Conservation (phyloP, 345 rosid genomes). For the Sisymbrium altissimum region DNA sequence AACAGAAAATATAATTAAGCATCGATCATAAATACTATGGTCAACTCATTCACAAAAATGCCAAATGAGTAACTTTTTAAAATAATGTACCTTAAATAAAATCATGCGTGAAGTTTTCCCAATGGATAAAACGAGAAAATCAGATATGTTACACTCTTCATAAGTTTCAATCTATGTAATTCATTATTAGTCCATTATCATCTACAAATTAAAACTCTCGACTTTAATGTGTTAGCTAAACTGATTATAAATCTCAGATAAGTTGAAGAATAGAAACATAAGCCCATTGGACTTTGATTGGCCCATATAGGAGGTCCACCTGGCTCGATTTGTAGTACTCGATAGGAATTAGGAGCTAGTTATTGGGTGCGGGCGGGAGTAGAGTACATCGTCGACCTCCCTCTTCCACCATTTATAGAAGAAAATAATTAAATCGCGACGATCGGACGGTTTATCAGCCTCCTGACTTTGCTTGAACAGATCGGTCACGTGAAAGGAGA, state of each 20-base stretch:
- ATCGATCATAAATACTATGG: no score
- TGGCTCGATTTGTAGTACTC: no score
- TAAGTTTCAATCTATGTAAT: no score
- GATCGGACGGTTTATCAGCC: conserved; percentile 29
- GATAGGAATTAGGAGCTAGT: neutral
- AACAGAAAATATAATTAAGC: no score
- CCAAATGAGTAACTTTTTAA: no score
- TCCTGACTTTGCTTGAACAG: conserved; percentile 34
- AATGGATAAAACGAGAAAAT: neutral
- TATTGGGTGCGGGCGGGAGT: conserved; percentile 6
- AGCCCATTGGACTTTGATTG: neutral
- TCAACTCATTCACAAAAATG: neutral
- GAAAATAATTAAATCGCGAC: neutral
- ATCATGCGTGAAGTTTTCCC: neutral
- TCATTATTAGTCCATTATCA: no score
- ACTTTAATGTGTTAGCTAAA: no score
- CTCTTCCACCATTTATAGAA: neutral
- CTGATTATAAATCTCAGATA: neutral
- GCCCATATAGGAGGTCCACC: no score
- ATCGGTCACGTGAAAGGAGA: conserved; percentile 24
- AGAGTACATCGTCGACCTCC: neutral
- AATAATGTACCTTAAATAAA: no score
- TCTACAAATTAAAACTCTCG: no score
- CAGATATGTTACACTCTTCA: no score
- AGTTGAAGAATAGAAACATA: neutral